A percentile compares a stretch with the other conserved stretches of the same genome.
Conservation (phyloP, 306 rosid genomes). For the Argentina anserina region DNA sequence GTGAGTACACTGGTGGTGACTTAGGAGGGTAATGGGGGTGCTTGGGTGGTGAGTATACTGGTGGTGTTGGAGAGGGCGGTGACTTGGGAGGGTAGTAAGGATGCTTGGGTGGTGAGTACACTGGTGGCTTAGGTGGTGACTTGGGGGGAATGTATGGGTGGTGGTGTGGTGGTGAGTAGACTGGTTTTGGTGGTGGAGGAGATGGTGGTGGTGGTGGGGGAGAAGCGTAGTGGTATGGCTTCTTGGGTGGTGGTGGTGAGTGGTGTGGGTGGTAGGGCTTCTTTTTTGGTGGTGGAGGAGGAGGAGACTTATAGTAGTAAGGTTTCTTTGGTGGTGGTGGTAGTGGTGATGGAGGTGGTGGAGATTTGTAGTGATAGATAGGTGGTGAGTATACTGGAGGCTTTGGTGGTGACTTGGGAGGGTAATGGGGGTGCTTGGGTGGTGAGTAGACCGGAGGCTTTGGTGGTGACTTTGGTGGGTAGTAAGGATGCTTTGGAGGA, state of each 20-base stretch:
- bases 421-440: neutral
- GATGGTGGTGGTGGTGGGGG: slow-evolving; percentile 16
- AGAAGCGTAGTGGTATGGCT: slow-evolving; percentile 3
- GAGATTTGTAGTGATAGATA: neutral
- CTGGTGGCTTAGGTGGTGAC: slow-evolving; percentile 36
- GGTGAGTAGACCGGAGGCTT: slow-evolving; percentile 10
- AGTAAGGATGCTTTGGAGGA: slow-evolving; percentile 1
- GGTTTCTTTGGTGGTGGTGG: slow-evolving; percentile 5
- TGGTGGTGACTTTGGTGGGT: slow-evolving; percentile 20
- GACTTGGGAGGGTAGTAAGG: slow-evolving; percentile 8
- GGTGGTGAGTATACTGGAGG: slow-evolving; percentile 16
- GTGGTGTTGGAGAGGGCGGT: slow-evolving; percentile 12
- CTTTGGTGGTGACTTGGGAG: slow-evolving; percentile 22
- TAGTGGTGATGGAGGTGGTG: neutral
- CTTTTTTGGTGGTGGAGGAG: slow-evolving; percentile 20
- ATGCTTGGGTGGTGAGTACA: slow-evolving; percentile 14
- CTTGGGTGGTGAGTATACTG: slow-evolving; percentile 13
- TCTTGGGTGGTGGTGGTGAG: slow-evolving; percentile 13
- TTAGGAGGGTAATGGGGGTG: neutral
- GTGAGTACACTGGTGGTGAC: neutral
- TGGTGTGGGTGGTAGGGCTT: slow-evolving; percentile 7
- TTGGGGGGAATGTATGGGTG: slow-evolving; percentile 10
- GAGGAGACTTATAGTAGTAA: slow-evolving; percentile 34
- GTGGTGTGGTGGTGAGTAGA: neutral
- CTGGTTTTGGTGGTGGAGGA: neutral